These are phyloP conservation scores for Ophiostoma sp. DNA, from an alignment of 2,329 filamentous ascomycete genomes.

Conservation along the genomic window DNA sequence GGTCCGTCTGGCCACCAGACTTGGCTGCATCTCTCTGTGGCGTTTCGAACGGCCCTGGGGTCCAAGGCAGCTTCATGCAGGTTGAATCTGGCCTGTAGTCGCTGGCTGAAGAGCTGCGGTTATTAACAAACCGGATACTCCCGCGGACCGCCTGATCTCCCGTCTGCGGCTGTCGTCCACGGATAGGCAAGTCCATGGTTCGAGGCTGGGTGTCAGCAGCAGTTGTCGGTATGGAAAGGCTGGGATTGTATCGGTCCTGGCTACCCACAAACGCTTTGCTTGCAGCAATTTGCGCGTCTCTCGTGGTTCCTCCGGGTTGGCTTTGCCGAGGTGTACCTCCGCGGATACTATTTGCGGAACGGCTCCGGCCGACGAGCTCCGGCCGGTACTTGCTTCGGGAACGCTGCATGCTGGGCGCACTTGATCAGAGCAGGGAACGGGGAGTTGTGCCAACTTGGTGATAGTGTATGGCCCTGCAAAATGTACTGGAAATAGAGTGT, in stretches of 20 bases:
- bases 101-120: constrained; percentile 5
- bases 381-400: constrained; percentile 43
- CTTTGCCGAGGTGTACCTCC: constrained; percentile 43
- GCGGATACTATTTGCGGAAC: constrained; percentile 42
- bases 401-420: background rate
- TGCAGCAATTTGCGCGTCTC: constrained; percentile 60
- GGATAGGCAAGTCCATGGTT: background rate
- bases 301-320: constrained; percentile 45
- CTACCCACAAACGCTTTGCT: constrained; percentile 54
- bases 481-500: background rate
- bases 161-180: constrained; percentile 24
- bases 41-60: constrained; percentile 1
- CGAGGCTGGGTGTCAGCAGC: background rate
- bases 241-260: constrained; percentile 31
- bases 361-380: constrained; percentile 49
- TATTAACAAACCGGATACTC: constrained; percentile 51
- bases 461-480: background rate
- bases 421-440: background rate
- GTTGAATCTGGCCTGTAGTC: background rate
- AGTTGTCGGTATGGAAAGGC: too few relatives aligned
- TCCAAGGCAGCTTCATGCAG: background rate
- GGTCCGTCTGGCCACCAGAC: background rate
- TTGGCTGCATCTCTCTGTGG: background rate
- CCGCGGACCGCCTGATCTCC: constrained; percentile 35
- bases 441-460: background rate